Percentiles rank a stretch among this genome's conserved stretches.
Evolutionary conservation across 2,329 filamentous ascomycete genomes (phyloP).

Genomic region (Fusarium sp.): DNA sequence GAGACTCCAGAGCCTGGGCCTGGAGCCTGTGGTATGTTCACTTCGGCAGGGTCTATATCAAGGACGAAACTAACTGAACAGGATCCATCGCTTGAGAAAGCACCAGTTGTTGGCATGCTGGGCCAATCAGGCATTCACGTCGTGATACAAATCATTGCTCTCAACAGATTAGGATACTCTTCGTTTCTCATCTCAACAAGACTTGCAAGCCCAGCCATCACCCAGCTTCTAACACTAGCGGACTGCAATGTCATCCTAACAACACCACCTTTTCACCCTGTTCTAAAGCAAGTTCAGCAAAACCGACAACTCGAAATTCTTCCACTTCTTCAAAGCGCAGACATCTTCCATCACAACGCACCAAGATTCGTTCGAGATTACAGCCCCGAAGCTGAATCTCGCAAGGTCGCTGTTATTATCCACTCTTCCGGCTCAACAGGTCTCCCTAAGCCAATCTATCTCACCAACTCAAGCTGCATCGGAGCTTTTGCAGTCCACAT

Average conservation of each 20-base stretch:
- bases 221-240: slow-evolving; percentile 19
- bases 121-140: slow-evolving; percentile 33
- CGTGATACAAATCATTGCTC: slow-evolving; percentile 33
- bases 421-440: slow-evolving; percentile 64
- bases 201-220: slow-evolving; percentile 30
- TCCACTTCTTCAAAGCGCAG: slow-evolving; percentile 7
- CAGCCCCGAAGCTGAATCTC: slow-evolving; percentile 19
- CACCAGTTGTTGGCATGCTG: slow-evolving; percentile 35
- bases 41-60: accelerated
- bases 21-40: slow-evolving; percentile 24
- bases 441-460: slow-evolving; percentile 69
- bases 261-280: slow-evolving; percentile 27
- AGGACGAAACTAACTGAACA: neutral
- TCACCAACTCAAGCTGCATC: slow-evolving; percentile 61
- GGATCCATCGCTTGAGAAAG: slow-evolving; percentile 18
- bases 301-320: slow-evolving; percentile 17
- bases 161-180: slow-evolving; percentile 33
- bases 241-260: slow-evolving; percentile 25
- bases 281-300: slow-evolving; percentile 24
- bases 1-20: slow-evolving; percentile 17
- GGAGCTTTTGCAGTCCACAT: slow-evolving; percentile 55
- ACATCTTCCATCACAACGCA: slow-evolving; percentile 13
- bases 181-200: slow-evolving; percentile 37
- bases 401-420: slow-evolving; percentile 37
- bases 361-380: slow-evolving; percentile 29